Percentiles rank a stretch among this genome's conserved stretches.
Evolutionary conservation across 2,329 filamentous ascomycete species (phyloP).

Genomic region (Phyllosticta capitalensis): DNA sequence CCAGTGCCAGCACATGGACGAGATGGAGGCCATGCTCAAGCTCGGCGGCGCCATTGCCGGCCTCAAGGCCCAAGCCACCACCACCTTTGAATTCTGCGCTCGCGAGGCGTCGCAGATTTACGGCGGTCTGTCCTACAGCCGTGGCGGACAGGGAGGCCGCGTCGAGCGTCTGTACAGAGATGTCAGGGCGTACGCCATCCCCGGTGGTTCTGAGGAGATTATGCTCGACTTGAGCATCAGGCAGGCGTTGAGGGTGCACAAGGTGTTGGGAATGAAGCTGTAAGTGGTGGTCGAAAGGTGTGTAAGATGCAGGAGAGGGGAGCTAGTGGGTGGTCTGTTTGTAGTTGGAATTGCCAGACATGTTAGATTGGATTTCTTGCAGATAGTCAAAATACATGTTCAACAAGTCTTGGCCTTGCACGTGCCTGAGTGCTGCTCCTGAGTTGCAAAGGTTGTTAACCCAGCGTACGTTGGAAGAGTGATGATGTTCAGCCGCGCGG

Average conservation of each 20-base stretch:
- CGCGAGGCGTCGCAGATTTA: constrained; percentile 97
- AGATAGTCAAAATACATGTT: background rate
- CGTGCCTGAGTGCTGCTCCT: too few relatives aligned
- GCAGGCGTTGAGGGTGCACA: constrained; percentile 78
- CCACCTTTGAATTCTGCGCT: constrained; percentile 96
- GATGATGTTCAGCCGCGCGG: too few relatives aligned
- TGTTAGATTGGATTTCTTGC: background rate
- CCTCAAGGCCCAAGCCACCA: constrained; percentile 86
- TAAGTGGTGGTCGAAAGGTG: constrained; percentile 37
- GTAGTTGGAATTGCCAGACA: background rate
- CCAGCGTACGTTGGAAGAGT: too few relatives aligned
- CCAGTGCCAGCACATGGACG: constrained; percentile 86
- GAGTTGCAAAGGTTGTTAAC: too few relatives aligned
- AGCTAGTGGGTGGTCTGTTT: background rate
- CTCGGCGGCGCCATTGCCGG: constrained; percentile 89
- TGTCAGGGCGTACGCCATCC: constrained; percentile 88
- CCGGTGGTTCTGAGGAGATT: constrained; percentile 93
- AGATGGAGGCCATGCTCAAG: constrained; percentile 91
- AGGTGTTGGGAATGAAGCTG: constrained; percentile 92
- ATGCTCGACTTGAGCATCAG: constrained; percentile 96
- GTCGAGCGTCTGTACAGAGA: constrained; percentile 91
- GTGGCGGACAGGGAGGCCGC: constrained; percentile 91
- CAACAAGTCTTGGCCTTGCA: too few relatives aligned
- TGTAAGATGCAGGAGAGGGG: background rate
- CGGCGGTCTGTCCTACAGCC: constrained; percentile 81